Conservation (phyloP, 2,329 filamentous ascomycete species). For the Trichoderma afroharzianum region DNA sequence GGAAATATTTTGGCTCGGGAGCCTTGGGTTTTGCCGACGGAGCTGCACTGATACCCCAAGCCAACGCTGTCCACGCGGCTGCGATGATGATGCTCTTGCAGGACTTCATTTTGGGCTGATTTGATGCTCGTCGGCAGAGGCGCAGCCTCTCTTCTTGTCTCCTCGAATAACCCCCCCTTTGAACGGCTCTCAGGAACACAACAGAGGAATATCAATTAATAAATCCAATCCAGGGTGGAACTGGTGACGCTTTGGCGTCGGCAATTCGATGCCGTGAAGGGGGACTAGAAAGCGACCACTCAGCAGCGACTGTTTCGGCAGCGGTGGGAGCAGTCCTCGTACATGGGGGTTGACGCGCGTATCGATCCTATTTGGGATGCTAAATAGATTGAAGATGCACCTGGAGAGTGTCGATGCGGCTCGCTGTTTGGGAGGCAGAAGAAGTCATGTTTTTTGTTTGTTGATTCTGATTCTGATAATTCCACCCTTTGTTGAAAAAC, state of each 20-base stretch:
- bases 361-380: background rate
- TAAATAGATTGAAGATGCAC: background rate
- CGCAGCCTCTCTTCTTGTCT: background rate
- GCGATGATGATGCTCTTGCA: background rate
- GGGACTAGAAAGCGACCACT: slow-evolving; percentile 6
- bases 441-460: background rate
- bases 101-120: background rate
- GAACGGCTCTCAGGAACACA: background rate
- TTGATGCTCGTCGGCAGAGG: background rate
- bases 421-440: background rate
- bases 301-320: background rate
- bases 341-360: slow-evolving; percentile 15
- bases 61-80: background rate
- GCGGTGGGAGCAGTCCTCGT: background rate
- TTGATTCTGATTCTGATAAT: background rate
- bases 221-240: background rate
- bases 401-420: background rate
- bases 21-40: background rate
- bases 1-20: slow-evolving; percentile 25
- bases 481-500: background rate
- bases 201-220: background rate
- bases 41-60: slow-evolving; percentile 8
- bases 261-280: slow-evolving; percentile 13
- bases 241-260: slow-evolving; percentile 4
- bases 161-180: background rate